These are phyloP conservation scores for Pseudoneurospora amorphoporcata DNA, from an alignment of 495 filamentous ascomycete genomes.

Conservation along the genomic window DNA sequence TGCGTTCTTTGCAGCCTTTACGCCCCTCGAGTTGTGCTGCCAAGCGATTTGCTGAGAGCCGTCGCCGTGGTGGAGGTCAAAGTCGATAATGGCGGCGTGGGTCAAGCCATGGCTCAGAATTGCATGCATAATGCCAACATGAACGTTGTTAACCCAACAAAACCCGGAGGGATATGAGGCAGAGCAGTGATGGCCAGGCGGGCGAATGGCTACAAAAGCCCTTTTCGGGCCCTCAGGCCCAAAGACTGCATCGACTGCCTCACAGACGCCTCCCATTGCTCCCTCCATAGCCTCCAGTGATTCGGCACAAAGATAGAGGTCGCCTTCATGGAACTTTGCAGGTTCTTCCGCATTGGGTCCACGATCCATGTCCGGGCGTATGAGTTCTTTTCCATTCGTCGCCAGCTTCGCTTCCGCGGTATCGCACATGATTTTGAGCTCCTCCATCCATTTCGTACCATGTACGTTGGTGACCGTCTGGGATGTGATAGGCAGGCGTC, in stretches of 20 bases:
- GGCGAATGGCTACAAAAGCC: constrained; percentile 73
- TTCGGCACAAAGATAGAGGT: constrained; percentile 80
- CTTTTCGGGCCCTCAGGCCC: constrained; percentile 46
- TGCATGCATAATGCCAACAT: constrained; percentile 89
- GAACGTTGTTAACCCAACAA: constrained; percentile 98
- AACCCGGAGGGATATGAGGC: constrained; percentile 82
- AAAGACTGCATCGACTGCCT: constrained; percentile 83
- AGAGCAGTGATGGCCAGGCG: constrained; percentile 92
- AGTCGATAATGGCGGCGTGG: constrained; percentile 92
- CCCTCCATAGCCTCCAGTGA: constrained; percentile 83
- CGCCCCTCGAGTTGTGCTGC: constrained; percentile 62
- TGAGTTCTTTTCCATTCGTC: constrained; percentile 62
- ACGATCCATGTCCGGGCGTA: constrained; percentile 45
- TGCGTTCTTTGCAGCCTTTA: constrained; percentile 50
- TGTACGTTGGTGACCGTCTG: constrained; percentile 72
- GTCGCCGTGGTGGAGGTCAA: constrained; percentile 94
- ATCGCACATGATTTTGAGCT: constrained; percentile 75
- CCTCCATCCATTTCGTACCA: constrained; percentile 82
- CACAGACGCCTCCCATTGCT: constrained; percentile 77
- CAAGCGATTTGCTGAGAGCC: constrained; percentile 89
- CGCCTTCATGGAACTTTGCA: constrained; percentile 62
- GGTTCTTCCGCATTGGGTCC: constrained; percentile 34
- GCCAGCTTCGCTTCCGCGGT: constrained; percentile 64
- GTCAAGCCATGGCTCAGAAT: constrained; percentile 73
- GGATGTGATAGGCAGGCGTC: constrained; percentile 54